These are phyloP conservation scores for Rhizopus delemar DNA, from an alignment of 371 early-diverging fungal species.

Conservation along the genomic window DNA sequence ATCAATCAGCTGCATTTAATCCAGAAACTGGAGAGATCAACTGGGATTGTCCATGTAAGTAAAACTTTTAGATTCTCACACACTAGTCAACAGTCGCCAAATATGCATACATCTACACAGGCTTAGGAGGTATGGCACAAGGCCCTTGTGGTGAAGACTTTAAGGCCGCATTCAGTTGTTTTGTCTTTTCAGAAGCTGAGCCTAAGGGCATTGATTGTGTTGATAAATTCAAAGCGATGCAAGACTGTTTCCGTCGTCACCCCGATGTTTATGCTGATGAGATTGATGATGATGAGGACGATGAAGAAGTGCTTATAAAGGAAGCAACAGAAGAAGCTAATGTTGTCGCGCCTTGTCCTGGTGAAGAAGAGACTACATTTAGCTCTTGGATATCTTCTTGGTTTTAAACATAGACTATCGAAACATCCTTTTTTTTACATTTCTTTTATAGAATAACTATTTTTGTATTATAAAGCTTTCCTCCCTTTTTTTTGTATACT, in stretches of 20 bases:
- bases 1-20: conserved; percentile 57
- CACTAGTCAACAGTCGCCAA: no score
- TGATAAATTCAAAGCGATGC: conserved; percentile 82
- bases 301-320: conserved; percentile 33
- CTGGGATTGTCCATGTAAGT: conserved; percentile 97
- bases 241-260: conserved; percentile 79
- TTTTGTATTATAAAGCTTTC: no score
- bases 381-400: conserved; percentile 9
- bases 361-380: conserved; percentile 4
- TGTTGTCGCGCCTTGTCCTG: not conserved
- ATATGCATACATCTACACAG: conserved; percentile 12
- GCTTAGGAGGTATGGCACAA: conserved; percentile 91
- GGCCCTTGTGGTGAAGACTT: conserved; percentile 96
- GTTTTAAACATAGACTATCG: not conserved
- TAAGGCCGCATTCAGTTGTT: conserved; percentile 96
- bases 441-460: no score
- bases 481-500: no score
- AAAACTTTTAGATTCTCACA: no score
- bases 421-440: not conserved
- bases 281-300: conserved; percentile 60
- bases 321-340: conserved; percentile 4
- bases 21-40: conserved; percentile 95
- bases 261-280: conserved; percentile 80
- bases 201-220: conserved; percentile 90
- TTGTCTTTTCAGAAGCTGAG: conserved; percentile 86